phyloP scores from a whole-genome alignment of 2,329 filamentous ascomycete species.

The Diplocarpon rosae region DNA sequence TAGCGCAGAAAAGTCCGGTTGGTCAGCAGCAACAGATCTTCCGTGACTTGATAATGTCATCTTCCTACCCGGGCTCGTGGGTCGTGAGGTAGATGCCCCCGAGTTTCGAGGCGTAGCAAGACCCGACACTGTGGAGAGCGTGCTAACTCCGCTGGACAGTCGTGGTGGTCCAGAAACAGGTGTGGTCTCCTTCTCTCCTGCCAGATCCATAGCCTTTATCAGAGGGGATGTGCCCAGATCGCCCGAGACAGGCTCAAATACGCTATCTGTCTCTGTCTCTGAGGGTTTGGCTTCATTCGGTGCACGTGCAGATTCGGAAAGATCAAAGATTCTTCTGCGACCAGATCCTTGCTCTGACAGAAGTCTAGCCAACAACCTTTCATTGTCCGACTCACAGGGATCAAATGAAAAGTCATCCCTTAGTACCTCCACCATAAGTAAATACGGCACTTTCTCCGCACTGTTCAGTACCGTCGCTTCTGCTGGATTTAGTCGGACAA shows the following conservation, averaged over 20 bases:
- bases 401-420: slow-evolving; percentile 77
- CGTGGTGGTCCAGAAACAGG: slow-evolving; percentile 35
- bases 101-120: slow-evolving; percentile 58
- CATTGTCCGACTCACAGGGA: slow-evolving; percentile 61
- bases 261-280: slow-evolving; percentile 46
- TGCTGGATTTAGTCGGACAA: slow-evolving; percentile 72
- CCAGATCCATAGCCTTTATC: slow-evolving; percentile 45
- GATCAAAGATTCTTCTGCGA: slow-evolving; percentile 52
- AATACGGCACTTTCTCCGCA: slow-evolving; percentile 74
- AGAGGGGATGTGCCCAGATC: slow-evolving; percentile 66
- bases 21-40: slow-evolving; percentile 45
- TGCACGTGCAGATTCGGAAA: slow-evolving; percentile 52
- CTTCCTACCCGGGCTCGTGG: slow-evolving; percentile 55
- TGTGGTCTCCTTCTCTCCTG: slow-evolving; percentile 28
- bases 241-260: slow-evolving; percentile 72
- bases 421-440: slow-evolving; percentile 75
- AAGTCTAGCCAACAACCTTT: slow-evolving; percentile 49
- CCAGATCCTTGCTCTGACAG: slow-evolving; percentile 43
- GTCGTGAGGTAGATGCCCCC: slow-evolving; percentile 55
- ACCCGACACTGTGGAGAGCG: slow-evolving; percentile 48
- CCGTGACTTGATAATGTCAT: slow-evolving; percentile 47
- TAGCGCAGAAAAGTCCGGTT: slow-evolving; percentile 70
- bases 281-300: slow-evolving; percentile 32
- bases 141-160: slow-evolving; percentile 50
- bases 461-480: slow-evolving; percentile 80